Conservation (phyloP, 1,284 basidiomycete genomes). For the Puccinia hordei region DNA sequence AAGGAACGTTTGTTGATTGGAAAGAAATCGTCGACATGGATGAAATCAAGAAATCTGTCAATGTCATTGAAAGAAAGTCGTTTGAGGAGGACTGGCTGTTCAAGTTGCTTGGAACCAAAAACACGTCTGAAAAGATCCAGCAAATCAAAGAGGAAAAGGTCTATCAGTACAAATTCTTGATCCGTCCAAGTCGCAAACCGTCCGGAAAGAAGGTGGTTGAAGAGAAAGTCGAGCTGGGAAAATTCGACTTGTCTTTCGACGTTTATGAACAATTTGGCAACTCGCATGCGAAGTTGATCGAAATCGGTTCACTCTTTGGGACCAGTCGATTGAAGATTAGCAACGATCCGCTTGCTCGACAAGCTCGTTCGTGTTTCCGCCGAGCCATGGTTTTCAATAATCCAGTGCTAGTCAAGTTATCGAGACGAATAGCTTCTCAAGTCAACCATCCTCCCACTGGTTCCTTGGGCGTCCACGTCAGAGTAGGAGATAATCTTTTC, state of each 20-base stretch:
- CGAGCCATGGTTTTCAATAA: constrained; percentile 37
- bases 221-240: constrained; percentile 19
- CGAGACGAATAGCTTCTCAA: constrained; percentile 11
- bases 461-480: constrained; percentile 31
- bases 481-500: constrained; percentile 44
- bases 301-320: constrained; percentile 39
- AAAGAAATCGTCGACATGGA: constrained; percentile 30
- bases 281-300: constrained; percentile 11
- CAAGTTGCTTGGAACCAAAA: neutral
- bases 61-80: constrained; percentile 8
- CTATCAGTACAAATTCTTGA: constrained; percentile 17
- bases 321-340: constrained; percentile 30
- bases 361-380: constrained; percentile 27
- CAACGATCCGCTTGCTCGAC: constrained; percentile 23
- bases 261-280: constrained; percentile 13
- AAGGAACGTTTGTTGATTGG: constrained; percentile 33
- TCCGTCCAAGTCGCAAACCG: neutral
- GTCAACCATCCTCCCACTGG: constrained; percentile 13
- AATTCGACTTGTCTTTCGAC: constrained; percentile 23
- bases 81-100: constrained; percentile 27
- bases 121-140: constrained; percentile 13
- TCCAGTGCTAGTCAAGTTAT: constrained; percentile 11
- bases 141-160: constrained; percentile 17
- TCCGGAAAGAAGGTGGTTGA: neutral
- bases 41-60: constrained; percentile 16